These are phyloP conservation scores for Chytridium lagenaria DNA, from an alignment of 371 early-diverging fungal species.

Conservation along the genomic window DNA sequence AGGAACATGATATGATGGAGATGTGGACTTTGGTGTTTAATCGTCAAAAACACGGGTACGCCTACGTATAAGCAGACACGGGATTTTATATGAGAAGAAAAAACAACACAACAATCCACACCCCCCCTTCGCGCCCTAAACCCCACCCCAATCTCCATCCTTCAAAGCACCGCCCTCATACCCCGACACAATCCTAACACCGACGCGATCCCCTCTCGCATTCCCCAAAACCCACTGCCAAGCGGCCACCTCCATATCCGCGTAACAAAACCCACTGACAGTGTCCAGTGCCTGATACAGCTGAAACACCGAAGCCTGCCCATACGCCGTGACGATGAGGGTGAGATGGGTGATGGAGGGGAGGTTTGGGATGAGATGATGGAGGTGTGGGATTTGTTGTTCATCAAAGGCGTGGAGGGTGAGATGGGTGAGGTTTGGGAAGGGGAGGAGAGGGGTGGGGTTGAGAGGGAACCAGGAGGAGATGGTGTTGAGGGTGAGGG, in stretches of 20 bases:
- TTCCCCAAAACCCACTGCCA: not conserved
- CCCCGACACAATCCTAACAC: not conserved
- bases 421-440: not conserved
- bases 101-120: not conserved
- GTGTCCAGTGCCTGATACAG: no score
- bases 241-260: not conserved
- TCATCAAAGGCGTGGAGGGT: not conserved
- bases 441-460: not conserved
- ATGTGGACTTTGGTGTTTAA: not conserved
- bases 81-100: no score
- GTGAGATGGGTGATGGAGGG: not conserved
- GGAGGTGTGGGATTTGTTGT: not conserved
- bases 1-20: not conserved
- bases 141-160: not conserved
- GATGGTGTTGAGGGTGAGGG: not conserved
- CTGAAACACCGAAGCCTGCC: no score
- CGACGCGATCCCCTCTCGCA: not conserved
- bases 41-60: no score
- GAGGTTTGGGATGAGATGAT: not conserved
- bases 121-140: not conserved
- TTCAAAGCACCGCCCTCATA: not conserved
- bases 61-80: no score
- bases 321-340: not conserved
- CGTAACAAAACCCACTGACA: no score
- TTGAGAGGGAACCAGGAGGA: not conserved